phyloP scores from a whole-genome alignment of 371 early-diverging fungal genomes.

The Mucor sp. region DNA sequence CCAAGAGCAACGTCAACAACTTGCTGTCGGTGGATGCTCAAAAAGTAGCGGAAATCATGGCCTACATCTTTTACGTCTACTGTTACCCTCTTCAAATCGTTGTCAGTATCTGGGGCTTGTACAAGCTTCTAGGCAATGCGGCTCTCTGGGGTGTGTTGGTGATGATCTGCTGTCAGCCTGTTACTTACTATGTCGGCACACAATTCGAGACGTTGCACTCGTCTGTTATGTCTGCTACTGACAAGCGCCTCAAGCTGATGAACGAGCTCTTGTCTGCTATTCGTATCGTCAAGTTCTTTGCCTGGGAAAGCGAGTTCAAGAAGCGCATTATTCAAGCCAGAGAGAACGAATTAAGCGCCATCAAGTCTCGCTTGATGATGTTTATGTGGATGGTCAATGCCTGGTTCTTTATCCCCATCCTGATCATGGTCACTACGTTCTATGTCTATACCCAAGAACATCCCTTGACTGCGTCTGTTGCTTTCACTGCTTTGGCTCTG shows the following conservation, averaged over 20 bases:
- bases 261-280: slow-evolving; percentile 76
- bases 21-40: slow-evolving; percentile 63
- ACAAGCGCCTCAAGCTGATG: slow-evolving; percentile 65
- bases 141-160: slow-evolving; percentile 67
- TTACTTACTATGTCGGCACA: slow-evolving; percentile 56
- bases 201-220: slow-evolving; percentile 53
- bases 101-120: slow-evolving; percentile 63
- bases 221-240: slow-evolving; percentile 61
- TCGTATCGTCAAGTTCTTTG: slow-evolving; percentile 83
- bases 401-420: slow-evolving; percentile 45
- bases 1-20: slow-evolving; percentile 49
- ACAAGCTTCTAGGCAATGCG: slow-evolving; percentile 63
- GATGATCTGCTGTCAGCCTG: slow-evolving; percentile 62
- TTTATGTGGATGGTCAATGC: slow-evolving; percentile 48
- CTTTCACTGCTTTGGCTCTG: slow-evolving; percentile 68
- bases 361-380: slow-evolving; percentile 44
- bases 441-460: slow-evolving; percentile 56
- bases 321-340: slow-evolving; percentile 53
- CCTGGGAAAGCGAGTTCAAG: slow-evolving; percentile 77
- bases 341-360: slow-evolving; percentile 49
- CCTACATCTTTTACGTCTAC: slow-evolving; percentile 62
- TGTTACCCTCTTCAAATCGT: slow-evolving; percentile 61
- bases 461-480: slow-evolving; percentile 60
- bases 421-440: slow-evolving; percentile 53
- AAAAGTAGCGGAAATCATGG: slow-evolving; percentile 53